phyloP scores from a whole-genome alignment of 305 asterid species.

The Plantago rigida region DNA sequence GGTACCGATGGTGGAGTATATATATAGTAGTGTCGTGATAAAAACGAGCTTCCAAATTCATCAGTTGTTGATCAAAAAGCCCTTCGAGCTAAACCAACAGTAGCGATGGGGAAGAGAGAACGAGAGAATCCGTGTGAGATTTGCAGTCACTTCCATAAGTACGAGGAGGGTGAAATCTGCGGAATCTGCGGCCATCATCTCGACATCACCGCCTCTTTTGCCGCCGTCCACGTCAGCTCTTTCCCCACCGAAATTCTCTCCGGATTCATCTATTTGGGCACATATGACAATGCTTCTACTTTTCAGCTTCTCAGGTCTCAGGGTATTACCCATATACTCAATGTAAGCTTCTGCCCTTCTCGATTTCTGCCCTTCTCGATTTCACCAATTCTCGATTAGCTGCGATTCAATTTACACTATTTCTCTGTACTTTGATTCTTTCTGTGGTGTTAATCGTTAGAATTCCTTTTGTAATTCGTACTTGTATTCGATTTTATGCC shows the following conservation, averaged over 20 bases:
- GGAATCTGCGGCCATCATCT: constrained; percentile 51
- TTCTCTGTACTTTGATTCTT: too few species aligned
- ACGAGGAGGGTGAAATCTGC: constrained; percentile 55
- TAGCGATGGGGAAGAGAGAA: constrained; percentile 43
- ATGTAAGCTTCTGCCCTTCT: constrained; percentile 25
- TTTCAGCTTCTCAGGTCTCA: constrained; percentile 45
- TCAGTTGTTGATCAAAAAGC: too few species aligned
- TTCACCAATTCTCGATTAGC: too few species aligned
- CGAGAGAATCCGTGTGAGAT: constrained; percentile 53
- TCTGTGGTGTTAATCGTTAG: too few species aligned
- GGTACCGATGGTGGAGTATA: too few species aligned
- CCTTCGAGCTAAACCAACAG: constrained; percentile 1
- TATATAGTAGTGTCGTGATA: too few species aligned
- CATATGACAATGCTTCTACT: constrained; percentile 47
- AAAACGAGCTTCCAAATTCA: too few species aligned
- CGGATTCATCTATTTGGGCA: constrained; percentile 48
- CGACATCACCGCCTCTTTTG: constrained; percentile 28
- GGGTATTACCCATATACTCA: constrained; percentile 52
- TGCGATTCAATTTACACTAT: too few species aligned
- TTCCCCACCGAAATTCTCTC: constrained; percentile 57
- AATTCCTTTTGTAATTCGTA: too few species aligned
- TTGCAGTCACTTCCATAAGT: constrained; percentile 57
- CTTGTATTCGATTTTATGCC: too few species aligned
- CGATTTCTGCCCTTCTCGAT: too few species aligned
- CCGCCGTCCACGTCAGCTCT: constrained; percentile 34